These are phyloP conservation scores for Aspergillus sp. DNA, from an alignment of 2,329 filamentous ascomycete species.

Conservation along the genomic window DNA sequence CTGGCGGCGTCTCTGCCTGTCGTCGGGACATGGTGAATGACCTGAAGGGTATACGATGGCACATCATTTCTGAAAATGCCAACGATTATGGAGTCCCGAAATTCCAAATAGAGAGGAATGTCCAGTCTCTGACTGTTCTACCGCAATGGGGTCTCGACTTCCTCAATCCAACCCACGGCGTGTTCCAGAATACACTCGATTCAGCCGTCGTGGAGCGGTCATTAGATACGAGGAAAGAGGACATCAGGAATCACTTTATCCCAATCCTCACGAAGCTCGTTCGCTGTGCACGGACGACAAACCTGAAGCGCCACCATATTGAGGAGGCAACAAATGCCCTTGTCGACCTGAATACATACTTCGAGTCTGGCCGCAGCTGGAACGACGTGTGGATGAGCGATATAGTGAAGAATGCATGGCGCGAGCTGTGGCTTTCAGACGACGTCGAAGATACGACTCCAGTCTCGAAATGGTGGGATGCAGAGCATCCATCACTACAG, in stretches of 20 bases:
- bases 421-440: constrained; percentile 47
- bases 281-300: constrained; percentile 48
- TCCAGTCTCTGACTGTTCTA: constrained; percentile 54
- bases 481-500: constrained; percentile 37
- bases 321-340: constrained; percentile 49
- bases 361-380: constrained; percentile 48
- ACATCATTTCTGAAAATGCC: constrained; percentile 55
- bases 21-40: constrained; percentile 55
- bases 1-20: constrained; percentile 56
- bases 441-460: constrained; percentile 40
- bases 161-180: constrained; percentile 52
- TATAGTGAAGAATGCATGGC: constrained; percentile 44
- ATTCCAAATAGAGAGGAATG: constrained; percentile 55
- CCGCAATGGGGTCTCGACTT: constrained; percentile 57
- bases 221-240: constrained; percentile 42
- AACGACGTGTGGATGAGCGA: constrained; percentile 49
- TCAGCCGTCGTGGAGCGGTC: constrained; percentile 44
- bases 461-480: constrained; percentile 37
- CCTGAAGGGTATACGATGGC: constrained; percentile 53
- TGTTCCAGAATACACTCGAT: constrained; percentile 54
- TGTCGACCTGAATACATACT: constrained; percentile 50
- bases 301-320: constrained; percentile 42
- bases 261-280: constrained; percentile 52
- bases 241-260: constrained; percentile 53
- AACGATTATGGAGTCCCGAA: constrained; percentile 56